Evolutionary conservation across 2,329 filamentous ascomycete species (phyloP).

Genomic region (Scedosporium minutisporum): DNA sequence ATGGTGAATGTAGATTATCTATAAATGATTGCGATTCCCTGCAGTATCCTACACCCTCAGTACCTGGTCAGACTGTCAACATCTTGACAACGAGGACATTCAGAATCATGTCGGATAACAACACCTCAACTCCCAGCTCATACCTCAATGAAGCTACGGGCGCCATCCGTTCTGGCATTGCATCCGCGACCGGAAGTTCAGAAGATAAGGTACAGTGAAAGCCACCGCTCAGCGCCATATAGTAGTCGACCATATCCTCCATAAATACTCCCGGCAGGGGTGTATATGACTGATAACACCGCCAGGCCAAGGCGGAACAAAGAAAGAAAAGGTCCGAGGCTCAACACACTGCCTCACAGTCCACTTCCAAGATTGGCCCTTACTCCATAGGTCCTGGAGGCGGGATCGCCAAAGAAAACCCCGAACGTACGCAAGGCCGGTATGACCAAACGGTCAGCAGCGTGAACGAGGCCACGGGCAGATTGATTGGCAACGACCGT

Average conservation of each 20-base stretch:
- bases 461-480: conserved; percentile 73
- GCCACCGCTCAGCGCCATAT: not conserved
- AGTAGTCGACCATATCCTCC: not conserved
- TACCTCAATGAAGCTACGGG: conserved; percentile 66
- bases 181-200: conserved; percentile 61
- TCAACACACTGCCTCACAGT: conserved; percentile 67
- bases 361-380: conserved; percentile 34
- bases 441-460: conserved; percentile 89
- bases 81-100: not conserved
- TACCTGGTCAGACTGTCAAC: not conserved
- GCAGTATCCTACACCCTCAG: not conserved
- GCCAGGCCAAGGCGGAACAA: conserved; percentile 50
- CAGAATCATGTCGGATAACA: conserved; percentile 13
- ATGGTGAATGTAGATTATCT: not conserved
- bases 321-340: conserved; percentile 56
- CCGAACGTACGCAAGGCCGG: conserved; percentile 59
- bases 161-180: conserved; percentile 61
- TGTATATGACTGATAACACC: conserved; percentile 35
- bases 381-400: conserved; percentile 40
- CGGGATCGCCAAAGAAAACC: conserved; percentile 60
- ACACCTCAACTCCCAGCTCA: conserved; percentile 67
- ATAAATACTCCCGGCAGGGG: not conserved
- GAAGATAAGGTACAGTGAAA: not conserved
- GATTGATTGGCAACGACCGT: conserved; percentile 60
- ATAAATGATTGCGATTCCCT: not conserved